Evolutionary conservation across 2,329 filamentous ascomycete species (phyloP), one percentile per base, ranked within the genome.

Genomic region (Cercospora zeina): DNA sequence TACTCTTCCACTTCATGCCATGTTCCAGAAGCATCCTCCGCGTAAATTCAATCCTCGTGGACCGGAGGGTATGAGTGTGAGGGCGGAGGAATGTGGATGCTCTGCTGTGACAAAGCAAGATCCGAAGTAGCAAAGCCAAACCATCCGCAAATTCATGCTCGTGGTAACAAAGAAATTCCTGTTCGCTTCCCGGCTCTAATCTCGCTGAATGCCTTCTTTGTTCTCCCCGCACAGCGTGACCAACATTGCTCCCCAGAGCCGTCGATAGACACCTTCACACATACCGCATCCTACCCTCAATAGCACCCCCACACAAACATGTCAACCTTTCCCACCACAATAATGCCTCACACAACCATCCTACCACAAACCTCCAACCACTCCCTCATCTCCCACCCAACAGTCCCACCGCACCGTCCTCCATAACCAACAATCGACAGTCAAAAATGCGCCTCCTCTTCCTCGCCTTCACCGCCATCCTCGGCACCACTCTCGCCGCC

Each of bases 281-380:
- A 27, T 60, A 54, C 58, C 24, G 36, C n/a, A 30, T 54, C 13
- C 11, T 19, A 49, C 11, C 50, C 58, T 60, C 36, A 60, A 60
- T 60, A 60, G 19, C 30, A n/a, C 9, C 9, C 6, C 21, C 2
- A 9, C 1, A 27, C 21, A 45, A 34, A n/a, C 27, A 33, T 6
- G 47, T 16, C 6, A 9, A 39, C 33, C 3, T 14, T 6, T 34
- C 14, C 27, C 5, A 42, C 6, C 33, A 8, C 14, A 6, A 54
- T 42, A 2, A 58, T 50, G 55, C 9, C 30, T 24, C 27, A 6
- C 19, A 6, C 4, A 27, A 14, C 16, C 7, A 9, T 42, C 10
- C 16, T 59, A 14, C 7, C 34, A 3, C 24, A 27, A 27, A n/a
- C 14, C 8, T 54, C 31, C 13, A 13, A 13, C 14, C 19, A 31